phyloP scores from a whole-genome alignment of 208 protist species.

The Vickermania ingenoplastis region DNA sequence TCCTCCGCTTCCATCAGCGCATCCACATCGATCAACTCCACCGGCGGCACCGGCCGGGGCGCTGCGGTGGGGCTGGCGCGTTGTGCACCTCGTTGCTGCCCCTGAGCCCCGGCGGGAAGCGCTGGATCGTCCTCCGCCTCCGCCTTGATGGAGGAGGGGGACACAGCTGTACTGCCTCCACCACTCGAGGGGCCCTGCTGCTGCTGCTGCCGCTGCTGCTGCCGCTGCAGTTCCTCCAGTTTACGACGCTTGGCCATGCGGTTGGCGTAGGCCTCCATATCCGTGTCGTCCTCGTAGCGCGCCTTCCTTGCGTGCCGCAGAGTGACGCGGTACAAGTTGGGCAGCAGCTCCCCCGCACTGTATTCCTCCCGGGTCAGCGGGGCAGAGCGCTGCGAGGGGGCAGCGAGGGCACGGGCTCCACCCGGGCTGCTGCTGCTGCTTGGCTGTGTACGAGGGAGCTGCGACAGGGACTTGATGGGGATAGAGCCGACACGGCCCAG shows the following conservation, averaged over 20 bases:
- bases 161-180: background rate
- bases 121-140: background rate
- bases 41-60: too few relatives aligned
- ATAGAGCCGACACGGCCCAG: too few relatives aligned
- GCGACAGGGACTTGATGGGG: too few relatives aligned
- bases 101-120: background rate
- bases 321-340: slow-evolving; percentile 48
- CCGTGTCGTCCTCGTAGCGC: slow-evolving; percentile 63
- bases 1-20: slow-evolving; percentile 62
- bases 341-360: slow-evolving; percentile 46
- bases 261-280: slow-evolving; percentile 24
- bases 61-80: too few relatives aligned
- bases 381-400: background rate
- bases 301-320: slow-evolving; percentile 37
- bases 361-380: slow-evolving; percentile 21
- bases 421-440: too few relatives aligned
- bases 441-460: too few relatives aligned
- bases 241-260: slow-evolving; percentile 35
- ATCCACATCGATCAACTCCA: slow-evolving; percentile 62
- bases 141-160: background rate
- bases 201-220: slow-evolving; percentile 11
- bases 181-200: background rate
- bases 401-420: too few relatives aligned
- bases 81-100: background rate
- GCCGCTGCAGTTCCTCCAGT: slow-evolving; percentile 29